Evolutionary conservation across 2,329 filamentous ascomycete genomes (phyloP), one percentile per base, ranked within the genome.

Genomic region (Verticillium dahliae): DNA sequence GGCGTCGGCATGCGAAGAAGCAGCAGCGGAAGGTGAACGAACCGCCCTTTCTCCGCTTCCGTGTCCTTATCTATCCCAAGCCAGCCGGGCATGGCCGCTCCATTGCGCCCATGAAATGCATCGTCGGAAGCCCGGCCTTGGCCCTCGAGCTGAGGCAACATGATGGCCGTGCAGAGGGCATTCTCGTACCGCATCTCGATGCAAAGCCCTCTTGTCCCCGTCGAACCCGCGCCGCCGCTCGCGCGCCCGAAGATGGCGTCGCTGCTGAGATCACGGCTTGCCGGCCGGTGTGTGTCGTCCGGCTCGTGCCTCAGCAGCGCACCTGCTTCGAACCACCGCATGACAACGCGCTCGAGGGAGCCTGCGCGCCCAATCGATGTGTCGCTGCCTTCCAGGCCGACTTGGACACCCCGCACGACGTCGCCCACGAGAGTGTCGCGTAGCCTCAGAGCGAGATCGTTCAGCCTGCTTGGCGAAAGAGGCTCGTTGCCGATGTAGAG

Each of bases 391-490:
- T 78, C 75, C 4, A 82, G 67, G 0, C 79, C 78, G 18, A 87
- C 78, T 65, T 86, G 82, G 18, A 86, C 80, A 54, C 84, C 84
- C 61, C 84, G 81, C n/a, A 86, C 81, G 1, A 85, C 80, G 65
- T 86, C 84, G 15, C 84, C 84, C 0, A 85, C 82, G 0, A 86
- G 76, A 1, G 75, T 75, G 57, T 86, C 83, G 45, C 83, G 80
- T 1, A 87, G 71, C 2, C 80, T 76, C 7, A 76, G 76, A 1
- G 81, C 78, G 0, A 86, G 73, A 0, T 69, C 61, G 14, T 74
- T 70, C 2, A 86, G 75, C 3, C 78, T 75, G 0, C 68, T 52
- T 0, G 70, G 56, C 0, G 73, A 73, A 1, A 85, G 73, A 0
- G 67, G 50, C 2, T 78, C 71, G 3, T 71, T 60, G 31, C 81